Percentiles rank a stretch among this genome's conserved stretches.
phyloP scores from a whole-genome alignment of 495 filamentous ascomycete genomes.

The Neurospora sp. region DNA sequence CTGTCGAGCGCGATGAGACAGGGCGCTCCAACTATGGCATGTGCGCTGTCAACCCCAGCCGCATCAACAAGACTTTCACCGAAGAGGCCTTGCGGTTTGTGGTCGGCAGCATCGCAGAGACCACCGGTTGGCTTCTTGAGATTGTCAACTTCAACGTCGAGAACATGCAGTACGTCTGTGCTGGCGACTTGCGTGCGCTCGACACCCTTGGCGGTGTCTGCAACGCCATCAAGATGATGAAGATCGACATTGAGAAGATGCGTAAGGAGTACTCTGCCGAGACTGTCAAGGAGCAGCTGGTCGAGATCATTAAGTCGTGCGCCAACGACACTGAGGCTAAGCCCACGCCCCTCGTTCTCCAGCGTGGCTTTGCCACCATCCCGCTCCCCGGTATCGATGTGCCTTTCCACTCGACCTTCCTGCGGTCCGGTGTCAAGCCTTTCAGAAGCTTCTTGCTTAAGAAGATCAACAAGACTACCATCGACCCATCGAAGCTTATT shows the following conservation, averaged over 20 bases:
- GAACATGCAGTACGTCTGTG: slow-evolving; percentile 97
- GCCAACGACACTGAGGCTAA: slow-evolving; percentile 80
- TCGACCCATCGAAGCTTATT: slow-evolving; percentile 89
- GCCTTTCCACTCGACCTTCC: slow-evolving; percentile 96
- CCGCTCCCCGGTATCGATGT: slow-evolving; percentile 95
- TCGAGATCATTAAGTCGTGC: slow-evolving; percentile 68
- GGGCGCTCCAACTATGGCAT: slow-evolving; percentile 97
- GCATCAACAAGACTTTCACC: slow-evolving; percentile 96
- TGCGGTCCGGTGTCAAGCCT: slow-evolving; percentile 94
- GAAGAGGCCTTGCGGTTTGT: slow-evolving; percentile 93
- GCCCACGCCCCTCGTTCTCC: slow-evolving; percentile 73
- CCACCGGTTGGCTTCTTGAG: slow-evolving; percentile 89
- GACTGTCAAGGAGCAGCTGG: slow-evolving; percentile 36
- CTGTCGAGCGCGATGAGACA: slow-evolving; percentile 86
- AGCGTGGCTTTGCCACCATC: slow-evolving; percentile 94
- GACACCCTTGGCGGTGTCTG: slow-evolving; percentile 86
- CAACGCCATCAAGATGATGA: slow-evolving; percentile 90
- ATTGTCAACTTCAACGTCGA: slow-evolving; percentile 99
- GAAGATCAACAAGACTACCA: slow-evolving; percentile 98
- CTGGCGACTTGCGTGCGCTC: slow-evolving; percentile 90
- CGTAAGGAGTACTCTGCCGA: slow-evolving; percentile 77
- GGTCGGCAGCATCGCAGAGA: slow-evolving; percentile 82
- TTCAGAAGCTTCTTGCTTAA: slow-evolving; percentile 95
- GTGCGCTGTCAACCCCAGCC: slow-evolving; percentile 96
- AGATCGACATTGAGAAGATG: slow-evolving; percentile 89